These are phyloP conservation scores for Suillus tomentosus DNA, from an alignment of 768 basidiomycete genomes.

Conservation along the genomic window DNA sequence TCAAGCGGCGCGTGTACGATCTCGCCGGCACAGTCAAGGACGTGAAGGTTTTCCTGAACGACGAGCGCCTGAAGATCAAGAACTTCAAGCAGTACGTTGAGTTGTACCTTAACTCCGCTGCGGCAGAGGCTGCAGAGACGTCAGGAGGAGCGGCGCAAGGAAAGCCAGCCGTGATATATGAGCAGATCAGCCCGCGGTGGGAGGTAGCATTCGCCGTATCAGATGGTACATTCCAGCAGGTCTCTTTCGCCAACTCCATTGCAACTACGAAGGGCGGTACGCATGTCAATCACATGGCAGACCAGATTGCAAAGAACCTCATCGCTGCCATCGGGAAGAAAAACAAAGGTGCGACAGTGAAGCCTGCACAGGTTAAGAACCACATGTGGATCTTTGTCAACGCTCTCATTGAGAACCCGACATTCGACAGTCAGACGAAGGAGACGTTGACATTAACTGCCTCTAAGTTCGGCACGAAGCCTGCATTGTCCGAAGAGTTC, in stretches of 20 bases:
- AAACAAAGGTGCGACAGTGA: constrained; percentile 96
- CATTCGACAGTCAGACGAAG: constrained; percentile 99
- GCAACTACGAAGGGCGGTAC: constrained; percentile 96
- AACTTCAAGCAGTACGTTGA: constrained; percentile 98
- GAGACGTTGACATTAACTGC: constrained; percentile 87
- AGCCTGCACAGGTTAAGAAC: constrained; percentile 91
- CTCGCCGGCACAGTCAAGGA: constrained; percentile 95
- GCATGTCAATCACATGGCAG: constrained; percentile 82
- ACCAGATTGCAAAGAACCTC: constrained; percentile 87
- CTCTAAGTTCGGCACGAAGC: constrained; percentile 90
- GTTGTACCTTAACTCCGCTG: constrained; percentile 81
- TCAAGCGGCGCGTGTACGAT: constrained; percentile 94
- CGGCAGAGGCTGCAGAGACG: constrained; percentile 64
- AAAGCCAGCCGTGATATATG: constrained; percentile 83
- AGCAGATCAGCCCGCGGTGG: constrained; percentile 82
- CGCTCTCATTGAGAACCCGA: constrained; percentile 93
- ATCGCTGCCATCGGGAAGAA: constrained; percentile 88
- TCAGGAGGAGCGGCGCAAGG: constrained; percentile 78
- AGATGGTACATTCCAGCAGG: constrained; percentile 89
- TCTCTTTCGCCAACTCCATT: constrained; percentile 98
- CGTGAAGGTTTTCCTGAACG: constrained; percentile 92
- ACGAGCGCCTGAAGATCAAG: constrained; percentile 89
- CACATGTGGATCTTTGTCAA: constrained; percentile 99
- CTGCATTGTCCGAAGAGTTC: constrained; percentile 84
- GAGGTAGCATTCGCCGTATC: constrained; percentile 95